These are phyloP conservation scores for Mallotus japonicus DNA, from an alignment of 441 rosid genomes.

Conservation along the genomic window DNA sequence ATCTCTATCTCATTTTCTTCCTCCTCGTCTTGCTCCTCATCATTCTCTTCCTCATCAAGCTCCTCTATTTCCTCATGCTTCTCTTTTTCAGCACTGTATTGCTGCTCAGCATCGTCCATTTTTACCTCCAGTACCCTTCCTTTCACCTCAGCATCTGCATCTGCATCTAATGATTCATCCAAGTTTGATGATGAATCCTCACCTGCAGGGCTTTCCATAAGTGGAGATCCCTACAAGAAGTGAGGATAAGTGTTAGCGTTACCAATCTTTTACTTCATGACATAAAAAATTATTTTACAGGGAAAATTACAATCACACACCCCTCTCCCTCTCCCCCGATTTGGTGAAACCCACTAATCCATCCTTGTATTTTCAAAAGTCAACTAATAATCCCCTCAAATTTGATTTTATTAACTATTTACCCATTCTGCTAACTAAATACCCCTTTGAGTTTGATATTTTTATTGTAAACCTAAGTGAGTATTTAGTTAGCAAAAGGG, in stretches of 20 bases:
- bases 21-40: slow-evolving; percentile 50
- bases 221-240: slow-evolving; percentile 55
- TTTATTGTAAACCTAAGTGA: too few relatives aligned
- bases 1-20: slow-evolving; percentile 43
- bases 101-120: slow-evolving; percentile 42
- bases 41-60: slow-evolving; percentile 35
- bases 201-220: slow-evolving; percentile 55
- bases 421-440: too few relatives aligned
- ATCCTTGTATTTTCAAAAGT: too few relatives aligned
- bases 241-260: not conserved
- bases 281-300: not conserved
- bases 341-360: too few relatives aligned
- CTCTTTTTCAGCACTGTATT: slow-evolving; percentile 37
- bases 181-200: slow-evolving; percentile 70
- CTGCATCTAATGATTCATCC: slow-evolving; percentile 63
- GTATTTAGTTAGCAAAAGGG: too few relatives aligned
- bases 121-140: slow-evolving; percentile 46
- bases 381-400: too few relatives aligned
- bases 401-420: too few relatives aligned
- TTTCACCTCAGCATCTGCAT: slow-evolving; percentile 59
- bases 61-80: slow-evolving; percentile 42
- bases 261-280: not conserved
- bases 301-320: too few relatives aligned
- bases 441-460: too few relatives aligned
- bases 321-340: too few relatives aligned